Percentiles rank a stretch among this genome's conserved stretches.
These are phyloP conservation scores for Calonectria hongkongensis DNA, from an alignment of 2,329 filamentous ascomycete species.

Conservation along the genomic window DNA sequence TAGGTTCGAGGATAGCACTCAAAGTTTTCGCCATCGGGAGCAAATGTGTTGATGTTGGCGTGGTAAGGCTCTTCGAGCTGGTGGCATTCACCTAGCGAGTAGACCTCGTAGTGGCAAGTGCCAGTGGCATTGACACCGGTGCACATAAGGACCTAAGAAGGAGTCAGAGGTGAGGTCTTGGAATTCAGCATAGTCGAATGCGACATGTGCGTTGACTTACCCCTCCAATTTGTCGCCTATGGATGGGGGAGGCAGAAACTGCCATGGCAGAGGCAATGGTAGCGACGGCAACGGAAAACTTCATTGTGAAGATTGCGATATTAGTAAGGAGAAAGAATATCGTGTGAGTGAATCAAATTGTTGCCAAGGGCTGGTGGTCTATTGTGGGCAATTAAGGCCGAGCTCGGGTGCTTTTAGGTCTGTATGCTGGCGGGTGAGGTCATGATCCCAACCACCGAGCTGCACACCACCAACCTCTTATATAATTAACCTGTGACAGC, in stretches of 20 bases:
- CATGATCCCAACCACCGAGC: constrained; percentile 47
- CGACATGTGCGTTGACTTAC: constrained; percentile 59
- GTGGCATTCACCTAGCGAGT: constrained; percentile 66
- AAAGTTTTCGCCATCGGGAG: constrained; percentile 69
- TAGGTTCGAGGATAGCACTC: constrained; percentile 67
- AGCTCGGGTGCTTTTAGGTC: constrained; percentile 27
- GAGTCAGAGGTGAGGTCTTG: constrained; percentile 27
- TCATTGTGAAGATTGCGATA: constrained; percentile 54
- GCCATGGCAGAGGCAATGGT: constrained; percentile 47
- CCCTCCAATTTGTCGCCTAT: constrained; percentile 67
- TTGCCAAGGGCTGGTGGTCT: constrained; percentile 42
- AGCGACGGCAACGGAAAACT: constrained; percentile 51
- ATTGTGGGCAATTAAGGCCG: constrained; percentile 15
- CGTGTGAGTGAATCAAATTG: constrained; percentile 41
- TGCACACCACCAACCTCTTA: constrained; percentile 49
- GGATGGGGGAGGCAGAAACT: constrained; percentile 56
- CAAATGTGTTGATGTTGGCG: constrained; percentile 69
- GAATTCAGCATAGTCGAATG: background rate
- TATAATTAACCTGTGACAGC: constrained; percentile 46
- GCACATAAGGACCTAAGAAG: constrained; percentile 69
- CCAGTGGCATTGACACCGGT: constrained; percentile 70
- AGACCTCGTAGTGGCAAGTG: constrained; percentile 65
- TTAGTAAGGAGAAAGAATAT: background rate
- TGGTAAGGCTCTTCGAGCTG: constrained; percentile 65
- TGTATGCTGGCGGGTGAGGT: constrained; percentile 1